Conservation (phyloP, 352 stramenopile genomes). For the Sclerospora graminicola region DNA sequence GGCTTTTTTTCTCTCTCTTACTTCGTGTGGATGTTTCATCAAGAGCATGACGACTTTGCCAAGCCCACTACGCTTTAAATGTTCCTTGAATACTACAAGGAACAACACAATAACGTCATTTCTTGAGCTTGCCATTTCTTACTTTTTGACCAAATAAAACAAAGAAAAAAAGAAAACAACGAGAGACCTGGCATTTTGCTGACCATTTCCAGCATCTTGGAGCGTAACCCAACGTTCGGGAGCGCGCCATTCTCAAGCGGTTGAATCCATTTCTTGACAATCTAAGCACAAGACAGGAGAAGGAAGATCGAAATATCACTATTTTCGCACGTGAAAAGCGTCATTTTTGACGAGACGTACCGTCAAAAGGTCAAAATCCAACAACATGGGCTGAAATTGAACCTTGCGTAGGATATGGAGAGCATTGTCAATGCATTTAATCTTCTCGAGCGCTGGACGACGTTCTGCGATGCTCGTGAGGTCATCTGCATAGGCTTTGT, state of each 20-base stretch:
- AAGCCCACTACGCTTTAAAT: conserved; percentile 83
- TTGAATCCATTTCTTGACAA: conserved; percentile 87
- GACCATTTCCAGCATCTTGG: conserved; percentile 81
- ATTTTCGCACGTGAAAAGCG: no score
- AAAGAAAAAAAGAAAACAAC: neutral
- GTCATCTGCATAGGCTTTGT: conserved; percentile 80
- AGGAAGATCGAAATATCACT: no score
- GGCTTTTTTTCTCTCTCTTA: conserved; percentile 6
- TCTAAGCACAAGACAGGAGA: conserved; percentile 40
- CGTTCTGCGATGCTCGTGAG: conserved; percentile 46
- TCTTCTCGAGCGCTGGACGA: conserved; percentile 64
- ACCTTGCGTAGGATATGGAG: conserved; percentile 68
- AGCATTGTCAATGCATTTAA: conserved; percentile 76
- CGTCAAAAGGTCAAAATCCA: conserved; percentile 82
- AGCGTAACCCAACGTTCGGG: conserved; percentile 76
- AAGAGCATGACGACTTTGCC: conserved; percentile 83
- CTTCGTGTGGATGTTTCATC: conserved; percentile 82
- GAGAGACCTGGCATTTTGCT: conserved; percentile 53
- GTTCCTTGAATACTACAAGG: conserved; percentile 87
- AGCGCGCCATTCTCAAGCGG: conserved; percentile 65
- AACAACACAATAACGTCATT: no score
- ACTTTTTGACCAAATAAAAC: no score
- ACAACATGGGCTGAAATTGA: conserved; percentile 78
- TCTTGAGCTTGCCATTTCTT: no score
- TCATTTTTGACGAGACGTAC: no score